Conservation (phyloP, 2,329 filamentous ascomycete genomes). For the Sordariomycetes sp. region DNA sequence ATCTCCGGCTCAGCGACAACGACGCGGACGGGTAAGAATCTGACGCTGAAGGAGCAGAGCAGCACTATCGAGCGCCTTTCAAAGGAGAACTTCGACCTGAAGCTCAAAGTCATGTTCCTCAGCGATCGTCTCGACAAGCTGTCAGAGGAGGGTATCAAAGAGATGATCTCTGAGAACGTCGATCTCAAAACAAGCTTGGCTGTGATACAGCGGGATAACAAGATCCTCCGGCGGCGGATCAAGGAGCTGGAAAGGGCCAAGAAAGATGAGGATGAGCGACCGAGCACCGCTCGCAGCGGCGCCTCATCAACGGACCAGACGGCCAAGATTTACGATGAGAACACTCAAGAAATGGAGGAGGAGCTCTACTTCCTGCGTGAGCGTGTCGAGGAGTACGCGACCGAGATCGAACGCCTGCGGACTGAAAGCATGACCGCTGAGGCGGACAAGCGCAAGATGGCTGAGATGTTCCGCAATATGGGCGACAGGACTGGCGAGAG, state of each 20-base stretch:
- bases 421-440: slow-evolving; percentile 72
- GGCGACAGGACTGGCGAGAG: slow-evolving; percentile 39
- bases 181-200: slow-evolving; percentile 86
- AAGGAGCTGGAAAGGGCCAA: slow-evolving; percentile 81
- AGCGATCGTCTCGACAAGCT: slow-evolving; percentile 88
- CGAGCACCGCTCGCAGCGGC: slow-evolving; percentile 48
- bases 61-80: slow-evolving; percentile 92
- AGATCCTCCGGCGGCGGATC: slow-evolving; percentile 67
- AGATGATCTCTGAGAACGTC: slow-evolving; percentile 96
- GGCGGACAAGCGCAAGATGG: slow-evolving; percentile 76
- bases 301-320: slow-evolving; percentile 50
- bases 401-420: slow-evolving; percentile 73
- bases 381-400: slow-evolving; percentile 73
- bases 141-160: slow-evolving; percentile 92
- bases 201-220: slow-evolving; percentile 84
- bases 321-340: slow-evolving; percentile 46
- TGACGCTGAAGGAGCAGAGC: slow-evolving; percentile 95
- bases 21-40: slow-evolving; percentile 50
- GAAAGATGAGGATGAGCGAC: slow-evolving; percentile 54
- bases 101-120: slow-evolving; percentile 95
- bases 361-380: slow-evolving; percentile 81
- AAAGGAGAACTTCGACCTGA: slow-evolving; percentile 97
- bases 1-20: slow-evolving; percentile 12
- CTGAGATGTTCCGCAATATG: slow-evolving; percentile 61
- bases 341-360: slow-evolving; percentile 65